These are phyloP conservation scores for Herpetomonas tarakana DNA, from an alignment of 208 protist genomes.

Conservation along the genomic window DNA sequence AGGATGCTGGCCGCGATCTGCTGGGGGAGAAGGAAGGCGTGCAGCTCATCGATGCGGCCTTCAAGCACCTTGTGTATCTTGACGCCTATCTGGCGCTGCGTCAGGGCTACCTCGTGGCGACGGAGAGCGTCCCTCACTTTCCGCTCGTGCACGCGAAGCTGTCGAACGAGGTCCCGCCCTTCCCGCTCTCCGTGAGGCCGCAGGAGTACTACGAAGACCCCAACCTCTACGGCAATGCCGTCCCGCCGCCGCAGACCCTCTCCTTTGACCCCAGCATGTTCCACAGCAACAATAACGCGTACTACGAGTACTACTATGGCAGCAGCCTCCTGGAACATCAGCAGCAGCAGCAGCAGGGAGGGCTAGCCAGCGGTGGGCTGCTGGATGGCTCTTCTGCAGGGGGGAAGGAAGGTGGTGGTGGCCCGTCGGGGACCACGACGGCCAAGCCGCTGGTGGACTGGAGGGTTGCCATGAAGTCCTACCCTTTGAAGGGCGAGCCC, in stretches of 20 bases:
- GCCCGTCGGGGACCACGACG: background rate
- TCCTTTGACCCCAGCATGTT: no score
- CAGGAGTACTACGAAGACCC: background rate
- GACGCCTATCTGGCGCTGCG: constrained; percentile 42
- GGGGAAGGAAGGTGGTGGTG: no score
- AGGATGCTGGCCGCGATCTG: background rate
- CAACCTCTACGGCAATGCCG: background rate
- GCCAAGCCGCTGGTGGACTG: constrained; percentile 41
- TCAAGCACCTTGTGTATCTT: constrained; percentile 19
- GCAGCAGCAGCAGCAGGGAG: no score
- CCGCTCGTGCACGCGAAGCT: background rate
- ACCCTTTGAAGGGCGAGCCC: constrained; percentile 48
- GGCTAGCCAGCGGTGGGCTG: constrained; percentile 5
- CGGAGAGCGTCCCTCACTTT: constrained; percentile 9
- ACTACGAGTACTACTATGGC: background rate
- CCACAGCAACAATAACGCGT: background rate
- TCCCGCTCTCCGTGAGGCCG: background rate
- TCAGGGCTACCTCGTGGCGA: constrained; percentile 32
- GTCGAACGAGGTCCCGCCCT: background rate
- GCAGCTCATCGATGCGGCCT: constrained; percentile 26
- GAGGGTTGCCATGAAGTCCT: constrained; percentile 53
- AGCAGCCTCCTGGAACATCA: no score
- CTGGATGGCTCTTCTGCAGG: background rate
- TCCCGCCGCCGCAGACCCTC: no score
- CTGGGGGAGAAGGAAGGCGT: constrained; percentile 25